Evolutionary conservation across 2,329 filamentous ascomycete genomes (phyloP).

Genomic region (Ophiocordyceps camponoti-saundersi): DNA sequence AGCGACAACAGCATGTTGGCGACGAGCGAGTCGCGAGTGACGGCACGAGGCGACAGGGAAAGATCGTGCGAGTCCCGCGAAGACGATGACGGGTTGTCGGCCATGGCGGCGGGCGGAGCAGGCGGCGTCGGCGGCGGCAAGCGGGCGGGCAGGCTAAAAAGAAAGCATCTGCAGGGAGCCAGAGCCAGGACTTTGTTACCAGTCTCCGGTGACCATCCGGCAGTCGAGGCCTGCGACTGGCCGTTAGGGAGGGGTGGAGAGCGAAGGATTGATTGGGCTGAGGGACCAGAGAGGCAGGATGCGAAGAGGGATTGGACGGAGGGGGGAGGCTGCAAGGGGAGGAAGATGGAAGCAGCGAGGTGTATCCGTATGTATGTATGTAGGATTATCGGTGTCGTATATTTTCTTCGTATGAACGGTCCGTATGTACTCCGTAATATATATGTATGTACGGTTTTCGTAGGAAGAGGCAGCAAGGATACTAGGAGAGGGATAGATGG

Average conservation of each 20-base stretch:
- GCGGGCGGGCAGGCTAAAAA: neutral
- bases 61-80: slow-evolving; percentile 68
- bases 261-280: neutral
- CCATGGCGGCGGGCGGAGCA: slow-evolving; percentile 7
- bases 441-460: too few species aligned
- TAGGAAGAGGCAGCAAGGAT: too few species aligned
- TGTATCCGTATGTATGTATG: neutral
- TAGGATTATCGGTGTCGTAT: neutral
- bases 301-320: neutral
- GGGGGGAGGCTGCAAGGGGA: neutral
- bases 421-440: too few species aligned
- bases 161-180: neutral
- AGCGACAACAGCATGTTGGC: slow-evolving; percentile 91
- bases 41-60: slow-evolving; percentile 57
- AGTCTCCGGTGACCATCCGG: neutral
- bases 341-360: neutral
- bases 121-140: slow-evolving; percentile 5
- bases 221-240: too few species aligned
- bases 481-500: neutral
- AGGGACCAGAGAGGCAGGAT: neutral
- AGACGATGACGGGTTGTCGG: slow-evolving; percentile 7
- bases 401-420: too few species aligned
- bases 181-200: neutral
- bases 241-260: neutral
- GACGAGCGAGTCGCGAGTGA: slow-evolving; percentile 79